Evolutionary conservation across 106 monocot genomes (phyloP).

Genomic region (Apostasia ramifera): DNA sequence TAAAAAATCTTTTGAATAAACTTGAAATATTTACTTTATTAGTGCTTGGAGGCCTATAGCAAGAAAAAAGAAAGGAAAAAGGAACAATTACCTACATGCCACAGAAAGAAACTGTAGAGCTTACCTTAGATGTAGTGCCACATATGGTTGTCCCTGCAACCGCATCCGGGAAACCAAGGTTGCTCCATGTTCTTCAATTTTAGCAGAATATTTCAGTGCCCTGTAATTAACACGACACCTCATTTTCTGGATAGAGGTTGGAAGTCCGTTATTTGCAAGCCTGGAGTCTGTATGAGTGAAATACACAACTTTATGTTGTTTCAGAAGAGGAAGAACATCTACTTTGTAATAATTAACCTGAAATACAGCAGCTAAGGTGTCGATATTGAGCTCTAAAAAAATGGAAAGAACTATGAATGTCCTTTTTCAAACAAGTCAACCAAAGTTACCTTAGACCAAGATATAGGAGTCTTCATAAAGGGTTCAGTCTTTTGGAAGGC

Average conservation of each 20-base stretch:
- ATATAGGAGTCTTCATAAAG: constrained; percentile 71
- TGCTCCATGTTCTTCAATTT: constrained; percentile 67
- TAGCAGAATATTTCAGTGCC: constrained; percentile 69
- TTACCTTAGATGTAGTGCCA: constrained; percentile 93
- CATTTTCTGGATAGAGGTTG: constrained; percentile 80
- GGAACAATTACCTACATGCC: no score
- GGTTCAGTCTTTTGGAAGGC: constrained; percentile 43
- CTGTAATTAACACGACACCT: constrained; percentile 87
- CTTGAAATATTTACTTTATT: no score
- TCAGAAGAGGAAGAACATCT: constrained; percentile 75
- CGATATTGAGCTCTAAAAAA: background rate
- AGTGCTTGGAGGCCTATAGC: no score
- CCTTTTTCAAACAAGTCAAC: background rate
- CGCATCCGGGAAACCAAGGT: constrained; percentile 74
- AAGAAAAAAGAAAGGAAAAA: no score
- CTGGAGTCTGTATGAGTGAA: constrained; percentile 95
- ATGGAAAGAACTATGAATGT: background rate
- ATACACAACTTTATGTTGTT: constrained; percentile 81
- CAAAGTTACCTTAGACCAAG: constrained; percentile 84
- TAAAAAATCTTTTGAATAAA: no score
- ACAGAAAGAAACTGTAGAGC: background rate
- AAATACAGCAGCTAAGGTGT: constrained; percentile 7
- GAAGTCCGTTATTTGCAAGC: constrained; percentile 90
- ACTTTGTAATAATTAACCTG: constrained; percentile 83
- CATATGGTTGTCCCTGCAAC: constrained; percentile 60